Evolutionary conservation across 2,329 filamentous ascomycete genomes (phyloP), one percentile per base, ranked within the genome.

Genomic region (Phyllosticta citriasiana): DNA sequence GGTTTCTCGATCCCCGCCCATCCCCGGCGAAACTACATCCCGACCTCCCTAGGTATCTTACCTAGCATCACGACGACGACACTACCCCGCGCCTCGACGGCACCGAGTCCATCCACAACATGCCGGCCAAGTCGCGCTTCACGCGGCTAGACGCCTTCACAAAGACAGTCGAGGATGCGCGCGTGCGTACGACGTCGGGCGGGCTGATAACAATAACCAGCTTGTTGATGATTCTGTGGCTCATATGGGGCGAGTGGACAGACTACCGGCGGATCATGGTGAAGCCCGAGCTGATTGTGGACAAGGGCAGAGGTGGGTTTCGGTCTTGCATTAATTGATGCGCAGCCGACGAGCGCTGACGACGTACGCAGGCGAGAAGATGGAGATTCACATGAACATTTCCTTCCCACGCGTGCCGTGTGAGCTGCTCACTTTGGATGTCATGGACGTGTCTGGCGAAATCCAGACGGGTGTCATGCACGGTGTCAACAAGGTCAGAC

Each of bases 391-490:
- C 74, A 84, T 99, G 76, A 99, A 99, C 79, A 87, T 99, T 63
- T 94, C 91, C 55, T 99, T 99, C 73, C 94, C 94, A 9, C 86
- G 87, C 65, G 84, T 99, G 67, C 94, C 94, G 9, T 99, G 94
- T 78, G 93, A 97, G 76, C 85, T 99, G 57, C 81, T 97, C 66
- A 97, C 94, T 12, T 86, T 99, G 68, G 94, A 99, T 74, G 93
- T 99, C 61, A 99, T 99, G 94, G 94, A 99, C 77, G 93, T 97
- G 26, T 96, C 91, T 24, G 94, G 94, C 65, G 94, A 99, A 76
- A 88, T 97, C 71, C 94, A 99, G 75, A 89, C 92, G 68, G 94
- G 93, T 58, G 89, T 99, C 62, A 87, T 91, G 74, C 91, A 97
- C 71, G 94, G 94, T 54, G 85, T 99, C 64, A 89, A 85, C 77